Base-by-base conservation (phyloP, 768 basidiomycete genomes). In the Trametes gibbosa region DNA sequence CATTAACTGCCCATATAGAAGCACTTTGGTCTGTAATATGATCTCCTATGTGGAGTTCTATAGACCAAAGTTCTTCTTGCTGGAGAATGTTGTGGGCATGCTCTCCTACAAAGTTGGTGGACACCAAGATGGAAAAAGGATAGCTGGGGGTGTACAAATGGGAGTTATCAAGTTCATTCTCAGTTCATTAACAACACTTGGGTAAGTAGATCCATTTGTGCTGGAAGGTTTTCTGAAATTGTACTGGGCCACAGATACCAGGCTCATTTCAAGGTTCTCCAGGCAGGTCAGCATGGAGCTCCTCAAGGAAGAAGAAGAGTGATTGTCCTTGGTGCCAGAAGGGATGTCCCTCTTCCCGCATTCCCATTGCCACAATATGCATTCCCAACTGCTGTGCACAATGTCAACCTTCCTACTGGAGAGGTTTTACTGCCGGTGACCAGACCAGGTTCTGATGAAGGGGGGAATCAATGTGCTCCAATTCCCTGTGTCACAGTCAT, bases 81-180 rank as follows among this genome's bases (percentile, higher is more conserved):
- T 92, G 21, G 89, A 92, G 67, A 92, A 92, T 70, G 89, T 92
- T 2, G 68, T 68, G 10, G 89, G 90, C 0, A 69, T 91, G 7
- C 67, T 90, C 1, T 70, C 70, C 27, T 79, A 82, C 69, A 77
- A 73, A 0, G 75, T 88, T 8, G 72, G 76, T 62, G 76, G 76
- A n/a, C 66, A 62, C 54, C 63, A 57, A 71, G 71, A 35, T 56
- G 71, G 37, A 37, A 64, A n/a, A 59, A 74, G 50, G 50, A 74
- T 65, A 67, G 73, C 48, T 72, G 77, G 57, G 9, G 66, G 65
- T 0, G 77, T 89, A 25, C 68, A 79, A 59, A 77, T 72, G 63
- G 87, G 84, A 0, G 79, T 86, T 40, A 78, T 87, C 43, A 92
- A 92, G 66, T 83, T 88, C 56, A 81, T 91, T 23, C 65, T 81